Base-by-base conservation (phyloP, 441 rosid species). In the Cnidoscolus chayamansa region DNA sequence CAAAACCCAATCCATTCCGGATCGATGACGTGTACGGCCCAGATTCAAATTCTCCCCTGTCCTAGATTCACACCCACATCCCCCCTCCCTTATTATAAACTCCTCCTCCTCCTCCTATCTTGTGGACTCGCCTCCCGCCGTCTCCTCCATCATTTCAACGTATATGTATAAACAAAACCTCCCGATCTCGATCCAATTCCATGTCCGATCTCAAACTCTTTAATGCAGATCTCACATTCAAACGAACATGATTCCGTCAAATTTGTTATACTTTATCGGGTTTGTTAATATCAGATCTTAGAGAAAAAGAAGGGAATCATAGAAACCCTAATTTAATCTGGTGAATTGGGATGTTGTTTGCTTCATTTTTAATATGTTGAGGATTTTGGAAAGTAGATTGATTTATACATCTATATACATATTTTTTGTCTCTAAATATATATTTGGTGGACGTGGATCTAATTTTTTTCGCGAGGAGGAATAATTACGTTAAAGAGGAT, bases 11-110 rank as follows among this genome's bases (percentile, higher is more conserved):
- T 25, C 0, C 5, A 25, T 20, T 11, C n/a, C 63, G 80, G 87
- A 87, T 88, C 67, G 86, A 65, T 87, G 92, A 93, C 94, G 96
- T 90, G 97, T 82, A 86, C 87, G 98, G 89, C 15, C 70, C 63
- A 80, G 96, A 93, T 91, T 82, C 70, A 83, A 79, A 58, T 20
- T 47, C 40, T 48, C n/a, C 55, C 72, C 5, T 1, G 59, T 20
- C 13, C 59, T 76, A 73, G 84, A 89, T 81, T 79, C 84, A 74
- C 80, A 74, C 53, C 75, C 45, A 4, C 62, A 16, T 49, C 16
- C 35, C 16, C 45, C 16, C 45, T 40, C n/a, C 75, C 78, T n/a
- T 5, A 40, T 40, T 71, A 67, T 73, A 72, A 70, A 60, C 37
- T 6, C 16, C 4, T 1, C 40, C 40, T 35, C 40, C 40, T 2